phyloP scores from a whole-genome alignment of 2,329 filamentous ascomycete genomes.

The Pestalotiopsis sp. region DNA sequence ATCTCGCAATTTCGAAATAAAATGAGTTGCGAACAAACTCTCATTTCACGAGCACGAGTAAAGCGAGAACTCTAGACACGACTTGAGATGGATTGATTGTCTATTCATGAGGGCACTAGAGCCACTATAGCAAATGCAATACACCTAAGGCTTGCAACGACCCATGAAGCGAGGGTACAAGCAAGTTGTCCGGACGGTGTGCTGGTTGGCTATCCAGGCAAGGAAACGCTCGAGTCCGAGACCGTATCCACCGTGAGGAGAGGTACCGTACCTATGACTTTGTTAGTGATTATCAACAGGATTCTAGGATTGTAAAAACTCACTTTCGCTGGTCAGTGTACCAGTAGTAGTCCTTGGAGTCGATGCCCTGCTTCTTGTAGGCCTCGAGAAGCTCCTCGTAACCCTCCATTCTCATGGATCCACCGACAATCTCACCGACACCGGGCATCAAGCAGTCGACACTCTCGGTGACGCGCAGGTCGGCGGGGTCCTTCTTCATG shows the following conservation, averaged over 20 bases:
- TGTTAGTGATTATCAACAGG: conserved; percentile 13
- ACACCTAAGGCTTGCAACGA: conserved; percentile 69
- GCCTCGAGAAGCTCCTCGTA: conserved; percentile 88
- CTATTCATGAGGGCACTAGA: neutral
- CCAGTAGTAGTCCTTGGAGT: conserved; percentile 91
- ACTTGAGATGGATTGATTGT: no score
- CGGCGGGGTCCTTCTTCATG: conserved; percentile 86
- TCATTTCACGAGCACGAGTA: no score
- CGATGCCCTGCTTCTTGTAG: conserved; percentile 85
- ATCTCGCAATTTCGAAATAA: no score
- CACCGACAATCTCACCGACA: conserved; percentile 95
- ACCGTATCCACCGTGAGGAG: conserved; percentile 81
- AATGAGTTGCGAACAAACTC: no score
- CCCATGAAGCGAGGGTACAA: conserved; percentile 83
- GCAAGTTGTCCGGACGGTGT: conserved; percentile 68
- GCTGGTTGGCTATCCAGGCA: conserved; percentile 66
- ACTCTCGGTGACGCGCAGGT: conserved; percentile 85
- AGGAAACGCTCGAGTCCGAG: conserved; percentile 84
- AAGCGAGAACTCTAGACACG: no score
- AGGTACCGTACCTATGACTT: conserved; percentile 76
- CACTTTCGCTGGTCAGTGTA: conserved; percentile 97
- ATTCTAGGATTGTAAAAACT: conserved; percentile 39
- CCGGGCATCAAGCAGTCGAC: conserved; percentile 88
- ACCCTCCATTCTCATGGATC: conserved; percentile 93
- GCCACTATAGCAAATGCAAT: neutral